These are phyloP conservation scores for Xylariaceae sp. DNA, from an alignment of 2,329 filamentous ascomycete species.

Conservation along the genomic window DNA sequence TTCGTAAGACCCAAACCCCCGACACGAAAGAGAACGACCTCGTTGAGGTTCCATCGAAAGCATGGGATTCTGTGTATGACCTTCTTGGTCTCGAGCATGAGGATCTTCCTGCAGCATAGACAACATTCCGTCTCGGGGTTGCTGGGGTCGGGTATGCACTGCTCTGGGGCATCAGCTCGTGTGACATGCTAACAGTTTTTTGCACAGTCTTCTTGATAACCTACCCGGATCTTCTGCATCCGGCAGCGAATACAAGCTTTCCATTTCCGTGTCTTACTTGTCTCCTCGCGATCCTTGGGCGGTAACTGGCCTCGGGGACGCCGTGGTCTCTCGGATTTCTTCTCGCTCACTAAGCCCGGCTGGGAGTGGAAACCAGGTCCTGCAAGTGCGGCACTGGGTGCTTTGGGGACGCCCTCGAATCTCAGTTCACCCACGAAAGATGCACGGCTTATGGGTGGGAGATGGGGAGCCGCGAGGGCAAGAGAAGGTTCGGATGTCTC, in stretches of 20 bases:
- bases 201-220: constrained; percentile 20
- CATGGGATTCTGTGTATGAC: constrained; percentile 44
- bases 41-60: constrained; percentile 39
- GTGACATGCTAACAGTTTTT: constrained; percentile 1
- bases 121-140: constrained; percentile 34
- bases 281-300: constrained; percentile 20
- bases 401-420: not conserved
- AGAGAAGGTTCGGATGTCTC: not conserved
- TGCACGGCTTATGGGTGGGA: not conserved
- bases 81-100: constrained; percentile 38
- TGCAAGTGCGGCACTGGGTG: not conserved
- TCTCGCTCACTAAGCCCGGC: not conserved
- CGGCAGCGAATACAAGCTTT: constrained; percentile 42
- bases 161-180: constrained; percentile 8
- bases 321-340: constrained; percentile 9
- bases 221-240: constrained; percentile 41
- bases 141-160: constrained; percentile 37
- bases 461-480: not conserved
- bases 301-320: constrained; percentile 16
- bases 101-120: constrained; percentile 36
- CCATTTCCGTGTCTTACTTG: constrained; percentile 25
- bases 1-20: constrained; percentile 41
- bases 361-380: constrained; percentile 3
- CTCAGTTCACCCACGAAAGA: not conserved
- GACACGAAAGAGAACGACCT: constrained; percentile 38